Conservation (phyloP, 257 asterid genomes). For the Solanum peruvianum region DNA sequence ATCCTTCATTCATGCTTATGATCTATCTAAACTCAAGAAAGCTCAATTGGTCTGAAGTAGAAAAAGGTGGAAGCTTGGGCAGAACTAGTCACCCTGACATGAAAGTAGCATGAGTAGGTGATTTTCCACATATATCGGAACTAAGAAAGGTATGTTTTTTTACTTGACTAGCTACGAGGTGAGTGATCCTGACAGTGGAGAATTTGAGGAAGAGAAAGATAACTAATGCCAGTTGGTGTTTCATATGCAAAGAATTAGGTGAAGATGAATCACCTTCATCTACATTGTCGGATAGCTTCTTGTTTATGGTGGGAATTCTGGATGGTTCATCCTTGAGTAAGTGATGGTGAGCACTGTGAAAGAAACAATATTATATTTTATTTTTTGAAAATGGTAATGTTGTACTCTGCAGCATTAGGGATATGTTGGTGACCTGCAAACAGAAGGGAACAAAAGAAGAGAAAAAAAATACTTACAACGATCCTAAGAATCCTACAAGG, state of each 20-base stretch:
- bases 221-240: not conserved
- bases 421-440: too few species aligned
- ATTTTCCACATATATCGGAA: not conserved
- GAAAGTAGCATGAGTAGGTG: not conserved
- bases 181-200: not conserved
- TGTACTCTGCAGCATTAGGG: too few species aligned
- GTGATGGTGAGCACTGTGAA: not conserved
- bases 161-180: not conserved
- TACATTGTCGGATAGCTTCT: not conserved
- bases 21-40: not conserved
- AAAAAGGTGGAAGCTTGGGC: not conserved
- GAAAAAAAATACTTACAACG: not conserved
- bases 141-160: not conserved
- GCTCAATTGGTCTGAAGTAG: not conserved
- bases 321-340: not conserved
- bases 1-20: not conserved
- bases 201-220: not conserved
- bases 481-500: not conserved
- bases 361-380: not conserved
- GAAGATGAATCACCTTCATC: not conserved
- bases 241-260: not conserved
- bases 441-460: too few species aligned
- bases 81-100: not conserved
- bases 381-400: too few species aligned
- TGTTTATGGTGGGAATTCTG: not conserved